Percentiles rank a stretch among this genome's conserved stretches.
Conservation (phyloP, 1,139 yeast genomes). For the Torulaspora pretoriensis region DNA sequence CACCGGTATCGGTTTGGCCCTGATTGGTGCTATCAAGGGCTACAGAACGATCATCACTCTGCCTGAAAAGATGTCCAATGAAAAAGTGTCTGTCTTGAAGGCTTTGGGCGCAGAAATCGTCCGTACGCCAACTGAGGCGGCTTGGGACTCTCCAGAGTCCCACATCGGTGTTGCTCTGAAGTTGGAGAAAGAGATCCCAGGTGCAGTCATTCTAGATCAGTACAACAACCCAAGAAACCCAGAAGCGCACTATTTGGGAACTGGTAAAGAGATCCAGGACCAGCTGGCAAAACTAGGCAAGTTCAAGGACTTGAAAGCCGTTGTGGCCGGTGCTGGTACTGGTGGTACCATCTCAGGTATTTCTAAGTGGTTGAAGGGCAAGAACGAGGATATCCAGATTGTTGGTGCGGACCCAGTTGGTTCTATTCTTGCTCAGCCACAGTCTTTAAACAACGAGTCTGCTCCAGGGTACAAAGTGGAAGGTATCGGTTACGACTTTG, state of each 20-base stretch:
- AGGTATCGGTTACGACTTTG: slow-evolving; percentile 88
- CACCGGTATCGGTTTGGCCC: slow-evolving; percentile 85
- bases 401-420: slow-evolving; percentile 88
- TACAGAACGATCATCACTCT: slow-evolving; percentile 83
- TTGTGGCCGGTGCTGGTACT: slow-evolving; percentile 90
- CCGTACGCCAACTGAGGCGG: slow-evolving; percentile 90
- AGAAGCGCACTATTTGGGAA: slow-evolving; percentile 76
- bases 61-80: slow-evolving; percentile 92
- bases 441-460: slow-evolving; percentile 55
- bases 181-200: slow-evolving; percentile 79
- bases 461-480: slow-evolving; percentile 71
- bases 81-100: slow-evolving; percentile 81
- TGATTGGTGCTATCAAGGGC: slow-evolving; percentile 82
- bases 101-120: slow-evolving; percentile 90
- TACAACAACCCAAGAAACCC: slow-evolving; percentile 79
- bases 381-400: slow-evolving; percentile 57
- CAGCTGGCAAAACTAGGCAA: slow-evolving; percentile 46
- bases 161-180: slow-evolving; percentile 86
- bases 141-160: slow-evolving; percentile 90
- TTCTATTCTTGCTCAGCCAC: slow-evolving; percentile 80
- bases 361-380: slow-evolving; percentile 69
- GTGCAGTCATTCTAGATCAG: slow-evolving; percentile 81
- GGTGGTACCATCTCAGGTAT: slow-evolving; percentile 90
- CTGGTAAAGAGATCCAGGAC: slow-evolving; percentile 83
- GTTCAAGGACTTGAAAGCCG: slow-evolving; percentile 63